A percentile compares a stretch with the other conserved stretches of the same genome.
Conservation (phyloP, 2,329 filamentous ascomycete species). For the Sarocladium kiliense region DNA sequence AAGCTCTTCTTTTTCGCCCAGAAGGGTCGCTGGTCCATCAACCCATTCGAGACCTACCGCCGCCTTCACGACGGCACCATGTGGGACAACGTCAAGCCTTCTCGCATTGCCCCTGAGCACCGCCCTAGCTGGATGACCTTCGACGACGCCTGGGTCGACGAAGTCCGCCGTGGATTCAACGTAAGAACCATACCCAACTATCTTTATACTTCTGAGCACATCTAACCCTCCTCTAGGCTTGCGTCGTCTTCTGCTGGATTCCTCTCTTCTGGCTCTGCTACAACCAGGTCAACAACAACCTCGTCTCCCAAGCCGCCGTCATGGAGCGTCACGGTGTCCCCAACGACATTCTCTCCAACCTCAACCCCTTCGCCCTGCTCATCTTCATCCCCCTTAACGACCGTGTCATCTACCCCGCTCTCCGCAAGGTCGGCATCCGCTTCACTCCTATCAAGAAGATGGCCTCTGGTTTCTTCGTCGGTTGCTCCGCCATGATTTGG, state of each 20-base stretch:
- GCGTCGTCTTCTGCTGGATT: slow-evolving; percentile 62
- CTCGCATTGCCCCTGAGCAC: slow-evolving; percentile 45
- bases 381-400: slow-evolving; percentile 71
- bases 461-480: slow-evolving; percentile 61
- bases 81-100: slow-evolving; percentile 68
- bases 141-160: slow-evolving; percentile 74
- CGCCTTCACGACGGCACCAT: slow-evolving; percentile 52
- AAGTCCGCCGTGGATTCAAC: slow-evolving; percentile 62
- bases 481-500: slow-evolving; percentile 53
- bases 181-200: no score
- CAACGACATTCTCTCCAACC: slow-evolving; percentile 71
- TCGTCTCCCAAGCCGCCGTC: slow-evolving; percentile 57
- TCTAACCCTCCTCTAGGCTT: no score
- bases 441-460: slow-evolving; percentile 77
- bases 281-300: slow-evolving; percentile 51
- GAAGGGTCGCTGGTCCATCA: slow-evolving; percentile 65
- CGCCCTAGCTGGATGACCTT: slow-evolving; percentile 71
- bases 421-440: slow-evolving; percentile 58
- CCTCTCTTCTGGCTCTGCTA: slow-evolving; percentile 55
- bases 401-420: slow-evolving; percentile 59
- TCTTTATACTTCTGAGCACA: no score
- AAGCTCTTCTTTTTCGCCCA: slow-evolving; percentile 57
- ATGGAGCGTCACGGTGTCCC: slow-evolving; percentile 67
- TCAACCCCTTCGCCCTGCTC: slow-evolving; percentile 69
- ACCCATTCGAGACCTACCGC: slow-evolving; percentile 54